A percentile compares a stretch with the other conserved stretches of the same genome.
phyloP scores from a whole-genome alignment of 2,329 filamentous ascomycete genomes.

The Phyllosticta ampelicida region DNA sequence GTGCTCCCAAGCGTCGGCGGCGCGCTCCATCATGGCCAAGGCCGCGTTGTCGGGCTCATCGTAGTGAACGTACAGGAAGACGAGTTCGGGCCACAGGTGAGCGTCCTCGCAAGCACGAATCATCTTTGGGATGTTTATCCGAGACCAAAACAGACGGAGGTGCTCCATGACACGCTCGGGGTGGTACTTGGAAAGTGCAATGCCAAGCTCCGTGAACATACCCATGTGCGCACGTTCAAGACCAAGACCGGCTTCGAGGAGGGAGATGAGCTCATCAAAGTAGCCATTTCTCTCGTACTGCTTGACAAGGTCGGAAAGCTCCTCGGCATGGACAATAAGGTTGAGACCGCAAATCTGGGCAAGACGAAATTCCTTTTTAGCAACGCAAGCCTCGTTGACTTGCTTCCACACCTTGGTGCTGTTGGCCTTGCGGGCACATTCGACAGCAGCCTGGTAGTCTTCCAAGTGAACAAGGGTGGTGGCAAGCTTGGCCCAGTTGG shows the following conservation, averaged over 20 bases:
- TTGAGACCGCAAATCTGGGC: constrained; percentile 98
- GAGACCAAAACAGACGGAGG: constrained; percentile 94
- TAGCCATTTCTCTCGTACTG: constrained; percentile 96
- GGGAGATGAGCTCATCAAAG: constrained; percentile 92
- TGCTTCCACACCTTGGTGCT: constrained; percentile 99
- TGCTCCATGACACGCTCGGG: constrained; percentile 97
- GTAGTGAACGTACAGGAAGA: constrained; percentile 97
- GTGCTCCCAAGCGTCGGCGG: constrained; percentile 97
- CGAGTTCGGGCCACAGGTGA: constrained; percentile 91
- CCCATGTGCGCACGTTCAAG: constrained; percentile 66
- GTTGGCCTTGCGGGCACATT: constrained; percentile 96
- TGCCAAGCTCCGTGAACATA: constrained; percentile 89
- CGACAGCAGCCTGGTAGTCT: constrained; percentile 95
- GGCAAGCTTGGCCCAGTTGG: constrained; percentile 98
- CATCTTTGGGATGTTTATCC: constrained; percentile 97
- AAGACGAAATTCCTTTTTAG: constrained; percentile 97
- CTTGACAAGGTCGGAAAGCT: constrained; percentile 82
- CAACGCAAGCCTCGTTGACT: constrained; percentile 90
- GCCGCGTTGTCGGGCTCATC: constrained; percentile 98
- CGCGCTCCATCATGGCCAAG: constrained; percentile 93
- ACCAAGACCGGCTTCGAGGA: constrained; percentile 90
- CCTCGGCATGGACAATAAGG: constrained; percentile 93
- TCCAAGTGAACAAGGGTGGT: constrained; percentile 94
- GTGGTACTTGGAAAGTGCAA: constrained; percentile 88
- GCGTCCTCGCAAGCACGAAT: constrained; percentile 89